Conservation (phyloP, 2,329 filamentous ascomycete species). For the Bimuria novae-zelandiae region DNA sequence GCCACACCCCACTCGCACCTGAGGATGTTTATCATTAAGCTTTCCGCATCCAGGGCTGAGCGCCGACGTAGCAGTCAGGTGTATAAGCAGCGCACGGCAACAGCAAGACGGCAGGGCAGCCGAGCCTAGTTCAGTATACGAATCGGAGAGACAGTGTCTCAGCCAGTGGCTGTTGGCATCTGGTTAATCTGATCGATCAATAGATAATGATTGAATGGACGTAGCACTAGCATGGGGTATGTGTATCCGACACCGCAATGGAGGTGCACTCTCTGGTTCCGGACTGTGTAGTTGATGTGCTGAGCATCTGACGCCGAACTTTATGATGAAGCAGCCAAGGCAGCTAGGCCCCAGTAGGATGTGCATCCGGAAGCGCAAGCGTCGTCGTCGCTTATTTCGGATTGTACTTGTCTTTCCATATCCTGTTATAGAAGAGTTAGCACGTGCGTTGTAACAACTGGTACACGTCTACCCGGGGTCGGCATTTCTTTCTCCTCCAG, state of each 20-base stretch:
- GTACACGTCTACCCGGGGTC: too few relatives aligned
- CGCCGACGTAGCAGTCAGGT: too few relatives aligned
- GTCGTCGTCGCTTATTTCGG: conserved; percentile 48
- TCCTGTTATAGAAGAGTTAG: conserved; percentile 63
- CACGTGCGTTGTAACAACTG: conserved; percentile 34
- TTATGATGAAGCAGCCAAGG: neutral
- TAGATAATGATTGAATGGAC: too few relatives aligned
- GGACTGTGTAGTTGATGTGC: neutral
- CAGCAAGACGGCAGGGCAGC: neutral
- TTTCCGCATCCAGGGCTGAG: neutral
- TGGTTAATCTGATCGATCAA: neutral
- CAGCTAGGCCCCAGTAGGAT: neutral
- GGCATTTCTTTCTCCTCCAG: too few relatives aligned
- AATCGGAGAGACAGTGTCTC: neutral
- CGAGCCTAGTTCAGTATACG: neutral
- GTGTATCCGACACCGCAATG: too few relatives aligned
- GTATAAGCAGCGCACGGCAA: neutral
- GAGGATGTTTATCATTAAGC: neutral
- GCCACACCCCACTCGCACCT: neutral
- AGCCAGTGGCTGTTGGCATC: neutral
- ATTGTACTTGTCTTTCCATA: conserved; percentile 97
- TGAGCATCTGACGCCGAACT: neutral
- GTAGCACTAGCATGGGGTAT: too few relatives aligned
- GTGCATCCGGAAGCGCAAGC: neutral
- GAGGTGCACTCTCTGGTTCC: neutral